These are phyloP conservation scores for Schizophyllum commune DNA, from an alignment of 1,284 basidiomycete genomes.

Conservation along the genomic window DNA sequence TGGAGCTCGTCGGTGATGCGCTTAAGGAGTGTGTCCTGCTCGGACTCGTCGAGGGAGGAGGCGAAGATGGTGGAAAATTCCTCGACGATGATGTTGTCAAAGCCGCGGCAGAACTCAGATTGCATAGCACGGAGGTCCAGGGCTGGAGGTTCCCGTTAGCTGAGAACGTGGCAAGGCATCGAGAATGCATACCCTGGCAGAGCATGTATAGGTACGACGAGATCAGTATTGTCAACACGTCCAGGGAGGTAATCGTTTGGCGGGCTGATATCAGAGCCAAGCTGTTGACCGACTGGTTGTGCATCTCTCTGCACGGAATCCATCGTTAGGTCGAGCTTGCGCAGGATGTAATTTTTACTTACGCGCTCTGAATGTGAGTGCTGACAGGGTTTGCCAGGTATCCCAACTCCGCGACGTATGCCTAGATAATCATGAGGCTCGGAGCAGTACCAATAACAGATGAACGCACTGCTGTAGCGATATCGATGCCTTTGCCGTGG, in stretches of 20 bases:
- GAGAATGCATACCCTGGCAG: slow-evolving; percentile 48
- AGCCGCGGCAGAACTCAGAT: slow-evolving; percentile 47
- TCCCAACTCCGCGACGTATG: slow-evolving; percentile 77
- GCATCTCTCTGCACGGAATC: slow-evolving; percentile 49
- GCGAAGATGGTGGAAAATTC: slow-evolving; percentile 44
- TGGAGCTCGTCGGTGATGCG: slow-evolving; percentile 32
- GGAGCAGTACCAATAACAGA: too few species aligned
- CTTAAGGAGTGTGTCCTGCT: slow-evolving; percentile 21
- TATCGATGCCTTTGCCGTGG: slow-evolving; percentile 81
- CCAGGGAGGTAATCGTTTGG: slow-evolving; percentile 68
- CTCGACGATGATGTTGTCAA: slow-evolving; percentile 41
- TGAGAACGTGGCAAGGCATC: neutral
- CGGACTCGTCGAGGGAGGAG: slow-evolving; percentile 25
- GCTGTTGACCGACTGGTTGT: slow-evolving; percentile 75
- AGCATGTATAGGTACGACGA: slow-evolving; percentile 71
- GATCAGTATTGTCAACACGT: slow-evolving; percentile 67
- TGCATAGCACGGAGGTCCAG: slow-evolving; percentile 72
- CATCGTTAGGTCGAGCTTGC: neutral
- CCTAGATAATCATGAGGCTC: slow-evolving; percentile 15
- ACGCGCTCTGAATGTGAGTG: slow-evolving; percentile 75
- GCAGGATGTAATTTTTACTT: neutral
- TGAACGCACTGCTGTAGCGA: slow-evolving; percentile 69
- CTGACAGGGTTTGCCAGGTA: slow-evolving; percentile 79
- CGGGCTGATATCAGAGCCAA: slow-evolving; percentile 76
- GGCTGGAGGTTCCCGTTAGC: slow-evolving; percentile 28